Evolutionary conservation across 2,329 filamentous ascomycete species (phyloP).

Genomic region (Ophiostoma populinum): DNA sequence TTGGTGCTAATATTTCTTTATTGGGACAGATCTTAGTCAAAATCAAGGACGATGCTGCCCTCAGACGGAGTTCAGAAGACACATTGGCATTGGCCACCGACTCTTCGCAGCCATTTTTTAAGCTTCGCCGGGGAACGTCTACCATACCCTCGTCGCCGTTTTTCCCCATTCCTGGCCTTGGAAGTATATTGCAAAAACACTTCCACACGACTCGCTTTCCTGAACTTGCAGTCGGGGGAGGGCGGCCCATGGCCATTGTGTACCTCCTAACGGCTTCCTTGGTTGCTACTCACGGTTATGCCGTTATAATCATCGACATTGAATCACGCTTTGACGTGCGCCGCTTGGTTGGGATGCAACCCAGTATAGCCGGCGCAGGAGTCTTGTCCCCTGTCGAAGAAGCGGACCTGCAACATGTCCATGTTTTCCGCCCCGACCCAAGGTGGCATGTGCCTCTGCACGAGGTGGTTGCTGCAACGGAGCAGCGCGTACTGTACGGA

Average conservation of each 20-base stretch:
- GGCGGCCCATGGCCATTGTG: conserved; percentile 31
- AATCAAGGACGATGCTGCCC: no score
- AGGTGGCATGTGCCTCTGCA: conserved; percentile 12
- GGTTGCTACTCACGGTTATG: conserved; percentile 28
- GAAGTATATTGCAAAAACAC: conserved; percentile 28
- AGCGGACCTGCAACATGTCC: conserved; percentile 30
- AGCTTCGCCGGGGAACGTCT: no score
- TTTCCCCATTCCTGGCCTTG: conserved; percentile 21
- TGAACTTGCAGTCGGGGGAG: conserved; percentile 32
- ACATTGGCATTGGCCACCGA: no score
- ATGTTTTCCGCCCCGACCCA: conserved; percentile 27
- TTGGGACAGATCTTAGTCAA: no score
- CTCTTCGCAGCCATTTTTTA: no score
- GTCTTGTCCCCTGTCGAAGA: conserved; percentile 7
- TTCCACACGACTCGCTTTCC: conserved; percentile 29
- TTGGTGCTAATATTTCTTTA: no score
- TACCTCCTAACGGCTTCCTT: conserved; percentile 37
- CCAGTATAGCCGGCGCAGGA: not conserved
- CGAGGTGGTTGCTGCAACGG: conserved; percentile 23
- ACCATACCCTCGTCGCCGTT: no score
- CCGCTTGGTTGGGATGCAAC: conserved; percentile 20
- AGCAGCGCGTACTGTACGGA: conserved; percentile 34
- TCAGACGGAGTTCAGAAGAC: no score
- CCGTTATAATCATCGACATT: conserved; percentile 36
- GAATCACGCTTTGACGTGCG: conserved; percentile 37